A percentile compares a stretch with the other conserved stretches of the same genome.
phyloP scores from a whole-genome alignment of 225 moss, liverwort and hornwort genomes.

The Climacium dendroides region DNA sequence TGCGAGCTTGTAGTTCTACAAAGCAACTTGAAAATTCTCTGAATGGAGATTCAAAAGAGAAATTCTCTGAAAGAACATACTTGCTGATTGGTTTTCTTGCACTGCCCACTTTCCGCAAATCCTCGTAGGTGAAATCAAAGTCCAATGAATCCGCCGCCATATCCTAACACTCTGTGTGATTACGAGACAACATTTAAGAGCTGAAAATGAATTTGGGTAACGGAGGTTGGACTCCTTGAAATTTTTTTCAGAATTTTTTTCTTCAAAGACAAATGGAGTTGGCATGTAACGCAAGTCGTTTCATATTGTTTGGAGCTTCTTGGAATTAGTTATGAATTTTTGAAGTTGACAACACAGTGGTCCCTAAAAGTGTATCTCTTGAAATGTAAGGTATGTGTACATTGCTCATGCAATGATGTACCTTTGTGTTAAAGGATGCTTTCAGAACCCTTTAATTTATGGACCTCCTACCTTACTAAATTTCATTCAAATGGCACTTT shows the following conservation, averaged over 20 bases:
- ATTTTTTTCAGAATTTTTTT: no score
- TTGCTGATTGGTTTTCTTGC: slow-evolving; percentile 31
- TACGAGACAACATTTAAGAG: background rate
- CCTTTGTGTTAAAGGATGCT: rapidly evolving
- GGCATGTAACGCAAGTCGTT: background rate
- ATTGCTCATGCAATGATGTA: background rate
- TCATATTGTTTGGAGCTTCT: background rate
- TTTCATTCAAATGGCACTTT: background rate
- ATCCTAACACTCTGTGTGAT: background rate
- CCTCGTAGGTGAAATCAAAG: slow-evolving; percentile 4
- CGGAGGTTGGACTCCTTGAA: background rate
- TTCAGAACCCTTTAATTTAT: no score
- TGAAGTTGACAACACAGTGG: background rate
- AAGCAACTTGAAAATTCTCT: no score
- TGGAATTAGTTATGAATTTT: background rate
- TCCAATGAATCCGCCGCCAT: slow-evolving; percentile 1
- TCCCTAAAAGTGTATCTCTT: rapidly evolving
- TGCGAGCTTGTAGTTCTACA: background rate
- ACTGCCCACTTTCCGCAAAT: slow-evolving; percentile 25
- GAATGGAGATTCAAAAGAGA: background rate
- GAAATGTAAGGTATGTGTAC: rapidly evolving
- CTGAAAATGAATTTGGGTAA: background rate
- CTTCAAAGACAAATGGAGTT: background rate
- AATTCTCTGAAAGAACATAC: background rate
- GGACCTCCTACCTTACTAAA: background rate